phyloP scores from a whole-genome alignment of 176 grass and related monocot species.

The Musa acuminata region DNA sequence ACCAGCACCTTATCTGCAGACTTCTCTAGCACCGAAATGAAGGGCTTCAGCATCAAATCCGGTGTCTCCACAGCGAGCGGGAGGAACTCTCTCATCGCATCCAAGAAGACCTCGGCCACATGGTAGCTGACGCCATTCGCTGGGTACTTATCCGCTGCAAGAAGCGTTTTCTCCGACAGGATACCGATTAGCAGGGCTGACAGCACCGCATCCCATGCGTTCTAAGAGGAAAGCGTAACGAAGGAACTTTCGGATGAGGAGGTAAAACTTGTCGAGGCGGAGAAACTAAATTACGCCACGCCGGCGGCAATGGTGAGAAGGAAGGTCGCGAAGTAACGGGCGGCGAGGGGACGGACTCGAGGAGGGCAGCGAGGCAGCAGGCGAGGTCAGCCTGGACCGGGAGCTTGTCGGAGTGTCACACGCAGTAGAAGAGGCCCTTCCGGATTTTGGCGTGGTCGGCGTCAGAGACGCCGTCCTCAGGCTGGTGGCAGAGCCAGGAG shows the following conservation, averaged over 20 bases:
- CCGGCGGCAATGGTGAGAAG: constrained; percentile 67
- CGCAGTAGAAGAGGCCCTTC: constrained; percentile 95
- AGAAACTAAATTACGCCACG: constrained; percentile 67
- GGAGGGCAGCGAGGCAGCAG: constrained; percentile 42
- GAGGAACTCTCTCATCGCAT: constrained; percentile 51
- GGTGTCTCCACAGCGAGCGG: constrained; percentile 31
- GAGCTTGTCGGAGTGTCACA: constrained; percentile 80
- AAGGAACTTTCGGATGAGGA: constrained; percentile 68
- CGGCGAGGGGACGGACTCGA: constrained; percentile 38
- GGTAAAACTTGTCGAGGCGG: constrained; percentile 92
- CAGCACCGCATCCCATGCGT: constrained; percentile 35
- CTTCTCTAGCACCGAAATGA: constrained; percentile 51
- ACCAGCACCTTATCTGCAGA: constrained; percentile 48
- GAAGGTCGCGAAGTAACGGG: constrained; percentile 43
- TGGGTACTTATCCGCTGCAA: neutral
- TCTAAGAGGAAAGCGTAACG: constrained; percentile 32
- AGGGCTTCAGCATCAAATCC: constrained; percentile 34
- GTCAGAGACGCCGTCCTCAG: constrained; percentile 24
- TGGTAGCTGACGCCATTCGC: constrained; percentile 7
- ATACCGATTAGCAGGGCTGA: constrained; percentile 27
- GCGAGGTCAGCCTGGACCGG: constrained; percentile 51
- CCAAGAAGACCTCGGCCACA: constrained; percentile 61
- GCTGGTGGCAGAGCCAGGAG: constrained; percentile 25
- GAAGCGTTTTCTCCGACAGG: constrained; percentile 35
- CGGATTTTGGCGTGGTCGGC: constrained; percentile 64